Percentiles rank a stretch among this genome's conserved stretches.
phyloP scores from a whole-genome alignment of 1,284 basidiomycete genomes.

The Ustilago nuda region DNA sequence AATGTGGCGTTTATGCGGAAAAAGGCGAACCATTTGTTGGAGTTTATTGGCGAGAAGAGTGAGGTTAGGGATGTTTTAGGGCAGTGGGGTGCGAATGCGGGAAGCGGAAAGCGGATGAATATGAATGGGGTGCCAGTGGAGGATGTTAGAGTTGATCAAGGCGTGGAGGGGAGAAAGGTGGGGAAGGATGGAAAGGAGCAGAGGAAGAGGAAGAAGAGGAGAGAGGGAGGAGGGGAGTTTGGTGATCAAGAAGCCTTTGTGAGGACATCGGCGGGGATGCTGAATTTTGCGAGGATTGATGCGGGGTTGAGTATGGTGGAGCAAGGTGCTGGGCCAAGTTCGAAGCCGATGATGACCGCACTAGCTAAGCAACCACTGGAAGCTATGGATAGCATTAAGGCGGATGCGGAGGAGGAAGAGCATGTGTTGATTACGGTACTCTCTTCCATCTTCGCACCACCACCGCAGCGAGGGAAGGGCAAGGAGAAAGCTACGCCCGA shows the following conservation, averaged over 20 bases:
- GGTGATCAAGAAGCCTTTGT: conserved; percentile 75
- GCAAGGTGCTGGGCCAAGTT: conserved; percentile 31
- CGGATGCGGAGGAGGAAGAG: conserved; percentile 20
- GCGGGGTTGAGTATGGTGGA: conserved; percentile 18
- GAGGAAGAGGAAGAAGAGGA: conserved; percentile 17
- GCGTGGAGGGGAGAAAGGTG: neutral
- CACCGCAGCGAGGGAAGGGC: conserved; percentile 25
- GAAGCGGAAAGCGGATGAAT: neutral
- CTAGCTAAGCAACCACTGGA: conserved; percentile 12
- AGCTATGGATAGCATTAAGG: conserved; percentile 36
- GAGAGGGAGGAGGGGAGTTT: conserved; percentile 53
- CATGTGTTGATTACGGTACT: conserved; percentile 30
- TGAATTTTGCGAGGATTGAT: conserved; percentile 53
- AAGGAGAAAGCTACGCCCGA: conserved; percentile 46
- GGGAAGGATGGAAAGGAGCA: conserved; percentile 3
- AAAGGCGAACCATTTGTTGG: conserved; percentile 75
- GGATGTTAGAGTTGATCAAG: neutral
- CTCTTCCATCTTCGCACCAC: conserved; percentile 23
- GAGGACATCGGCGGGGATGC: conserved; percentile 83
- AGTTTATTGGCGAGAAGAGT: conserved; percentile 87
- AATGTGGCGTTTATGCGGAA: conserved; percentile 65
- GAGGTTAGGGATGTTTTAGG: conserved; percentile 72
- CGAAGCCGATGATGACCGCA: conserved; percentile 29
- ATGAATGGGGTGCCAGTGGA: neutral
- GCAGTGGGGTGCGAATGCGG: conserved; percentile 53